These are phyloP conservation scores for Piromyces sp. DNA, from an alignment of 192 early-diverging fungal species.

Conservation along the genomic window DNA sequence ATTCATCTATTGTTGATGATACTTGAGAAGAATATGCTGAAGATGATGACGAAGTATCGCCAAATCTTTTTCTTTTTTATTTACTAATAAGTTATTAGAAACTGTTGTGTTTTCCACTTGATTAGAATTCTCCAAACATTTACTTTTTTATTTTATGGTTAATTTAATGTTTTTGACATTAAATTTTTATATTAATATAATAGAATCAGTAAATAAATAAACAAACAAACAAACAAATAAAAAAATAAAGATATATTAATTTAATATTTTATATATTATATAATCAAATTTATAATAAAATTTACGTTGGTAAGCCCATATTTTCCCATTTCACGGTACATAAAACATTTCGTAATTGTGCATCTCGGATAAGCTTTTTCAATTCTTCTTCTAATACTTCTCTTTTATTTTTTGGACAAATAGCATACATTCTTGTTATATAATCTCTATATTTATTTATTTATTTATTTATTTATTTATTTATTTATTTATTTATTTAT, in stretches of 20 bases:
- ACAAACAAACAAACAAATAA: neutral
- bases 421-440: neutral
- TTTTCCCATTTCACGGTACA: slow-evolving; percentile 48
- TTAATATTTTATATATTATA: too few relatives aligned
- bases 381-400: neutral
- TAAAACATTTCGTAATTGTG: slow-evolving; percentile 10
- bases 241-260: neutral
- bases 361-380: neutral
- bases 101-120: too few relatives aligned
- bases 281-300: neutral
- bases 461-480: too few relatives aligned
- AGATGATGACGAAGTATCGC: neutral
- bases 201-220: neutral
- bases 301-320: slow-evolving; percentile 46
- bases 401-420: neutral
- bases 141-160: too few relatives aligned
- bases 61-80: neutral
- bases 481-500: too few relatives aligned
- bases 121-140: too few relatives aligned
- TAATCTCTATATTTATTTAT: neutral
- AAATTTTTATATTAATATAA: neutral
- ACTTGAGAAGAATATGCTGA: neutral
- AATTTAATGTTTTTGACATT: too few relatives aligned
- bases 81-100: neutral
- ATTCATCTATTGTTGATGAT: neutral